Conservation (phyloP, 2,329 filamentous ascomycete genomes). For the Sordariomycetes sp. region DNA sequence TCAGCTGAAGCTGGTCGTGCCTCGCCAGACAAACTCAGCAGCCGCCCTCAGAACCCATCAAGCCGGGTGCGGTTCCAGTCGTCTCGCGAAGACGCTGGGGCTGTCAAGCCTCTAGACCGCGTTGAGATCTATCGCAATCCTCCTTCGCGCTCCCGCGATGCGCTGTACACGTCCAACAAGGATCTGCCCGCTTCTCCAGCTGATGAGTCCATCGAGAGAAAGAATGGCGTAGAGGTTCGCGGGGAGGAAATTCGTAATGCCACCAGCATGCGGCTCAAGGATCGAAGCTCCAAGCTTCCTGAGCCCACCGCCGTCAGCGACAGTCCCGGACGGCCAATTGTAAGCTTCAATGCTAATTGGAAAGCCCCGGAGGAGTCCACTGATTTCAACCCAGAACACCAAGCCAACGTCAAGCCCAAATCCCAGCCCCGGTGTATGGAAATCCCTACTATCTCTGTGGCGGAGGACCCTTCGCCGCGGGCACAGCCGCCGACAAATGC, state of each 20-base stretch:
- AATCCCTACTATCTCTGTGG: constrained; percentile 46
- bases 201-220: constrained; percentile 44
- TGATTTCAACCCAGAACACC: constrained; percentile 47
- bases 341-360: constrained; percentile 89
- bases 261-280: constrained; percentile 79
- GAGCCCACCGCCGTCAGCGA: constrained; percentile 88
- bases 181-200: constrained; percentile 10
- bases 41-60: constrained; percentile 20
- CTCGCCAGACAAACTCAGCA: constrained; percentile 13
- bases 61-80: constrained; percentile 28
- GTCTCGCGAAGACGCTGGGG: constrained; percentile 25
- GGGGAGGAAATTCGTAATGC: constrained; percentile 82
- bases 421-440: constrained; percentile 21
- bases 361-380: constrained; percentile 61
- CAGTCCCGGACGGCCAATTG: constrained; percentile 82
- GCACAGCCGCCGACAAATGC: constrained; percentile 15
- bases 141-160: constrained; percentile 73
- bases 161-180: constrained; percentile 64
- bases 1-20: constrained; percentile 14
- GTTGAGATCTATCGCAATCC: constrained; percentile 80
- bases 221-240: constrained; percentile 75
- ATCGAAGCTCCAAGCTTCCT: constrained; percentile 79
- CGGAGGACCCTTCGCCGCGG: constrained; percentile 31
- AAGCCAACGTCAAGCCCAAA: constrained; percentile 12
- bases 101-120: constrained; percentile 31